phyloP scores from a whole-genome alignment of 805 yeast genomes.

The Metschnikowia lunata region DNA sequence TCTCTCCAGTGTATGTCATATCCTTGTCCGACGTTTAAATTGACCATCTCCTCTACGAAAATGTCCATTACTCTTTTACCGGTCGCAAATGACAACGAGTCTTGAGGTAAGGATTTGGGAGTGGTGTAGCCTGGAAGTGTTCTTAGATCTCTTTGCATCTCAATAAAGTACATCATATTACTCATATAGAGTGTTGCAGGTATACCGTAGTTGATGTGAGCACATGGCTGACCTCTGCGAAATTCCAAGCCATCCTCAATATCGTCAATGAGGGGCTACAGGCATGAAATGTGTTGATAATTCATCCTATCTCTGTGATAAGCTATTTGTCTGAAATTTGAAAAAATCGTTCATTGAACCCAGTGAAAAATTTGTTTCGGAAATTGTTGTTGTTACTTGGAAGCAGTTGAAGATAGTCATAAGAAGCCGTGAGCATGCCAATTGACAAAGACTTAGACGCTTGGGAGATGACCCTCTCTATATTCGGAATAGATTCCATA shows the following conservation, averaged over 20 bases:
- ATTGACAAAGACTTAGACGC: neutral
- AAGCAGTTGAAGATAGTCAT: constrained; percentile 26
- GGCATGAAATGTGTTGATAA: constrained; percentile 33
- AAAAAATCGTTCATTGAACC: constrained; percentile 32
- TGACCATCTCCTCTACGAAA: constrained; percentile 68
- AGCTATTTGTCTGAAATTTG: constrained; percentile 22
- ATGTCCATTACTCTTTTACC: constrained; percentile 25
- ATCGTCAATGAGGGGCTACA: constrained; percentile 61
- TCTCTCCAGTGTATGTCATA: constrained; percentile 89
- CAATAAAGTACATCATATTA: constrained; percentile 74
- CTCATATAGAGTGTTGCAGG: constrained; percentile 82
- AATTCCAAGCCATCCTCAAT: constrained; percentile 73
- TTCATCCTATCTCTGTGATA: constrained; percentile 24
- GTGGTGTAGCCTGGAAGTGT: neutral
- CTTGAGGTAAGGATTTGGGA: neutral
- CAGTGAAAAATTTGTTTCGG: constrained; percentile 27
- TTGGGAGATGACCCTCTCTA: constrained; percentile 2
- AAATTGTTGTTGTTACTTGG: constrained; percentile 33
- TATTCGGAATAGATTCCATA: neutral
- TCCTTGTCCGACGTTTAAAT: constrained; percentile 87
- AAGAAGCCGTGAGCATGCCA: constrained; percentile 24
- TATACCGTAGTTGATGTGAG: constrained; percentile 72
- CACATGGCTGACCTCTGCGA: constrained; percentile 75
- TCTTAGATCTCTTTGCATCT: constrained; percentile 46
- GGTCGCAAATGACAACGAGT: neutral